Base-by-base conservation (phyloP, 2,329 filamentous ascomycete species). In the Alternaria viburni region DNA sequence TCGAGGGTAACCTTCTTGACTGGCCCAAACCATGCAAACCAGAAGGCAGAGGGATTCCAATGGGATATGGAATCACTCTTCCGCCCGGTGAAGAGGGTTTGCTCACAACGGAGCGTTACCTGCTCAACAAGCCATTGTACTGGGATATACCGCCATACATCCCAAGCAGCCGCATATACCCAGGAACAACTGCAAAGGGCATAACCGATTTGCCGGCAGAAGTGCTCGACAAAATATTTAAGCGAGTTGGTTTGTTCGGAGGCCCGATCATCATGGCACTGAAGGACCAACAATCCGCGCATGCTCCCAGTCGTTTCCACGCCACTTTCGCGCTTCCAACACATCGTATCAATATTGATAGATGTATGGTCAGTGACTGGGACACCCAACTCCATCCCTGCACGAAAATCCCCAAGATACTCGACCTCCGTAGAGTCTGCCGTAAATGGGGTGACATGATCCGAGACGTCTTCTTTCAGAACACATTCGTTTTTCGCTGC, bases 181-280 rank as follows among this genome's bases (percentile, higher is more conserved):
- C 0, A 19, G 25, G 47, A 19, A 30, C 1, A 4, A 13, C 1
- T 13, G 25, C n/a, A 4, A 19, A 28, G 25, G 47, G n/a, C 0
- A n/a, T 50, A 50, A 3, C 25, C 2, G 15, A 50, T 9, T 1
- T 28, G 8, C 11, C 25, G 2, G 0, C 1, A 5, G 25, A 15
- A n/a, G 2, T 30, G 6, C 15, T 50, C 12, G 9, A 26, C 25
- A 28, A 11, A 11, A 28, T 28, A 1, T 11, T 28, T 2, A 11
- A 28, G 26, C 26, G 4, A 5, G 4, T 28, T 28, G 26, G 10
- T 11, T 28, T 28, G 26, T 28, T 28, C 10, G 26, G 4, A 28
- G 26, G 26, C 26, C 26, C 26, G 10, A 11, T 11, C 4, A 5
- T 28, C 26, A 11, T 28, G 26, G 26, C 26, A 26, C 26, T 26